Percentiles rank a stretch among this genome's conserved stretches.
Evolutionary conservation across 2,329 filamentous ascomycete species (phyloP).

Genomic region (Grosmannia serpens): DNA sequence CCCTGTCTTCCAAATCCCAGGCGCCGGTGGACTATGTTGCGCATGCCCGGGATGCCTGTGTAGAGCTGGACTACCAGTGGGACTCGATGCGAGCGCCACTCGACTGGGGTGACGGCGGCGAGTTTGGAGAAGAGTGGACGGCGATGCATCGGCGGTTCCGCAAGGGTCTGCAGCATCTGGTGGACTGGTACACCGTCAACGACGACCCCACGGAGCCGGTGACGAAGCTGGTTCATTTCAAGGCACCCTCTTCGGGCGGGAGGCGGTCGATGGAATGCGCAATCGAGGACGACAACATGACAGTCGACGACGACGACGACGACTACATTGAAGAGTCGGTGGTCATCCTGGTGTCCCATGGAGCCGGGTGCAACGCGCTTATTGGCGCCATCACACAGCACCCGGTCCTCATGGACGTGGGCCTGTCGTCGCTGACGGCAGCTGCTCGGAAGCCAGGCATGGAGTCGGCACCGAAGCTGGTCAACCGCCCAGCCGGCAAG

Average conservation of each 20-base stretch:
- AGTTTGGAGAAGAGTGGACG: slow-evolving; percentile 89
- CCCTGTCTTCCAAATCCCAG: slow-evolving; percentile 64
- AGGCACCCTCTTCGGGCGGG: slow-evolving; percentile 3
- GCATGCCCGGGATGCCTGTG: slow-evolving; percentile 79
- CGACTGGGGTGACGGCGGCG: slow-evolving; percentile 78
- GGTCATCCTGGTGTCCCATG: slow-evolving; percentile 82
- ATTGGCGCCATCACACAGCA: slow-evolving; percentile 87
- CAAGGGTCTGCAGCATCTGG: slow-evolving; percentile 62
- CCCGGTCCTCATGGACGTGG: slow-evolving; percentile 81
- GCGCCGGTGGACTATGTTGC: slow-evolving; percentile 84
- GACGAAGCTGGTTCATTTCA: slow-evolving; percentile 26
- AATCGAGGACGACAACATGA: slow-evolving; percentile 8
- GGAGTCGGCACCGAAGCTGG: slow-evolving; percentile 17
- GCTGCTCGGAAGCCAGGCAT: slow-evolving; percentile 50
- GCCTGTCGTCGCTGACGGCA: slow-evolving; percentile 84
- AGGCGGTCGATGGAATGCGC: slow-evolving; percentile 21
- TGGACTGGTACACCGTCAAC: slow-evolving; percentile 67
- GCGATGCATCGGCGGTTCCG: slow-evolving; percentile 88
- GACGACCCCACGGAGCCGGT: slow-evolving; percentile 39
- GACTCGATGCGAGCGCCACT: slow-evolving; percentile 74
- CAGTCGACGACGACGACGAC: slow-evolving; percentile 22
- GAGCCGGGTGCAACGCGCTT: slow-evolving; percentile 89
- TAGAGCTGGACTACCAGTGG: slow-evolving; percentile 88
- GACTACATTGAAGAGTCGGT: slow-evolving; percentile 62
- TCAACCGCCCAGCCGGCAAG: neutral